phyloP scores from a whole-genome alignment of 2,329 filamentous ascomycete species.

The Ophiostoma sp. region DNA sequence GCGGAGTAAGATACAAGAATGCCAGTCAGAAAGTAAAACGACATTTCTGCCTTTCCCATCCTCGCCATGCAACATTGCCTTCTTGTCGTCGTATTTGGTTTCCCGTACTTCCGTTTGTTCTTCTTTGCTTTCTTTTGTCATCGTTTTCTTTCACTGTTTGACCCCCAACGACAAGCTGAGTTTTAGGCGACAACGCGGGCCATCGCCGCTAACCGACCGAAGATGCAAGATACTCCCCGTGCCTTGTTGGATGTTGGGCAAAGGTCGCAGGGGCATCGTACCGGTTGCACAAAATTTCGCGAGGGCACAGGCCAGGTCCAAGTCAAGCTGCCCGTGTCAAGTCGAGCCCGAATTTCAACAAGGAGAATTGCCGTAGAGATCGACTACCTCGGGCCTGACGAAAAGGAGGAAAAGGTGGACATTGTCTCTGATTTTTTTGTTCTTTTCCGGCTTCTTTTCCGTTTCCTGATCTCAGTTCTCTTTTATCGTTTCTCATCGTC shows the following conservation, averaged over 20 bases:
- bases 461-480: not conserved
- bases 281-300: not conserved
- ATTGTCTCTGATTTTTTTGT: slow-evolving; percentile 4
- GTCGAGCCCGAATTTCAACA: not conserved
- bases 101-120: not conserved
- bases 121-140: not conserved
- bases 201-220: not conserved
- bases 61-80: not conserved
- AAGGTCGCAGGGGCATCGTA: not conserved
- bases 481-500: not conserved
- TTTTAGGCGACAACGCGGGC: not conserved
- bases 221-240: not conserved
- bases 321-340: not conserved
- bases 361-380: not conserved
- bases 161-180: not conserved
- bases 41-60: not conserved
- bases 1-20: not conserved
- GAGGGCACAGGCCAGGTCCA: slow-evolving; percentile 13
- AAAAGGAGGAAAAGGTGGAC: not conserved
- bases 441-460: not conserved
- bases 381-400: not conserved
- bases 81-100: not conserved
- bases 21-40: not conserved
- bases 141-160: not conserved
- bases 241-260: not conserved